Base-by-base conservation (phyloP, 2,329 filamentous ascomycete species). In the Chrysosporium keratinophilum region DNA sequence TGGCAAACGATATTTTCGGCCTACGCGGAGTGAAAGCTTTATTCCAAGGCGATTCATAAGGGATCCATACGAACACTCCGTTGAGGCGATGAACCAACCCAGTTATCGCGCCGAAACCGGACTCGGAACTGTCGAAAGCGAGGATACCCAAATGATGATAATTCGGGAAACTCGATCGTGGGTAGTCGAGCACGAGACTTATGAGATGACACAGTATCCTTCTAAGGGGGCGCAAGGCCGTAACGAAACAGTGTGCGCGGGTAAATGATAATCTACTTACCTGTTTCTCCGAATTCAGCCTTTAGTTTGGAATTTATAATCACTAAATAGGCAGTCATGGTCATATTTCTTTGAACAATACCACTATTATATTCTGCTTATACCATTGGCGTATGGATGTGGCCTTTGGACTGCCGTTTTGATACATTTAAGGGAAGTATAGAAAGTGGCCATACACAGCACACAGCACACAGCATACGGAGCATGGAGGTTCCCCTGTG, bases 111-210 rank as follows among this genome's bases (percentile, higher is more conserved):
- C 19, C 14, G 54, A 46, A 33, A 19, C n/a, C n/a, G 17, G 37
- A 31, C 39, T 40, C 20, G 23, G 15, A n/a, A 48, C 44, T 33
- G 23, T 50, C 15, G 54, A 34, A 5, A 56, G 54, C 28, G 54
- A 59, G 12, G 46, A 59, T 15, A 57, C 57, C 1, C 57, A 52
- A 20, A 56, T 56, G 42, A 44, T 62, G 56, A 59, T 61, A 41
- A 62, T 62, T 20, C 58, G 52, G 11, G 42, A 59, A 23, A 62
- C 59, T 2, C 50, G 43, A 19, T 56, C 56, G 31, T 63, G 60
- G 59, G 57, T 37, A 35, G 46, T 56, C 23, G 40, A 56, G 23
- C 54, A 56, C 39, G 54, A 56, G 34, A 50, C 31, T 28, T 56
- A 44, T 19, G 50, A 56, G 23, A 40, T 56, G 50, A 35, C n/a